A percentile compares a stretch with the other conserved stretches of the same genome.
Conservation (phyloP, 2,329 filamentous ascomycete species). For the Epichloe sibirici region DNA sequence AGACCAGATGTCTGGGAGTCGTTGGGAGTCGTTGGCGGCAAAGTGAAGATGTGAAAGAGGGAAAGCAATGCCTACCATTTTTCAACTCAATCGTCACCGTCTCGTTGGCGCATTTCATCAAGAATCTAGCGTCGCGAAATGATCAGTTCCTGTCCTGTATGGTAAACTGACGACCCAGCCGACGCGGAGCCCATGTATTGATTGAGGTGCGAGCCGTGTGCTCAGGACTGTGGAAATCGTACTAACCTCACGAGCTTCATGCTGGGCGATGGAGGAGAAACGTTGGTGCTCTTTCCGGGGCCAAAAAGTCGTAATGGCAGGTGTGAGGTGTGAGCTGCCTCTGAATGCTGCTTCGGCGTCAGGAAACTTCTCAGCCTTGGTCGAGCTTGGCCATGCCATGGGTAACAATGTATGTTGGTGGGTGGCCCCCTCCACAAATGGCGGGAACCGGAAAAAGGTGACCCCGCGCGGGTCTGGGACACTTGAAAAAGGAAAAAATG, state of each 20-base stretch:
- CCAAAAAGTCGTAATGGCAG: neutral
- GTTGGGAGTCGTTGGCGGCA: neutral
- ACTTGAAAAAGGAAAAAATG: neutral
- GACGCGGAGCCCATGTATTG: neutral
- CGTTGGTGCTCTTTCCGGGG: neutral
- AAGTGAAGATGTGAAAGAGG: neutral
- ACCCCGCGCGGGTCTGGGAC: neutral
- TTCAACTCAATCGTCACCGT: constrained; percentile 97
- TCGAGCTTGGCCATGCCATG: too few species aligned
- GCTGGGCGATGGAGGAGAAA: constrained; percentile 27
- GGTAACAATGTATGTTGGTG: too few species aligned
- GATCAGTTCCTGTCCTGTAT: constrained; percentile 8
- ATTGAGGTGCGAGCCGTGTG: neutral
- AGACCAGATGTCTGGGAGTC: neutral
- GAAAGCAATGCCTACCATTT: constrained; percentile 54
- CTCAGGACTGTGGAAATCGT: neutral
- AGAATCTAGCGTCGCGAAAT: constrained; percentile 50
- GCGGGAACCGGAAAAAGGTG: neutral
- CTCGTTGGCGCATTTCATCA: constrained; percentile 99
- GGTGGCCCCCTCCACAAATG: too few species aligned
- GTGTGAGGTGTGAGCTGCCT: neutral
- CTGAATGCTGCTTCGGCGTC: too few species aligned
- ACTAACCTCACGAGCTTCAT: constrained; percentile 97
- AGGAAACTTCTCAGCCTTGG: neutral
- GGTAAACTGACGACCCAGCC: neutral